phyloP scores from a whole-genome alignment of 2,329 filamentous ascomycete species.

The Pezicula carpinea region DNA sequence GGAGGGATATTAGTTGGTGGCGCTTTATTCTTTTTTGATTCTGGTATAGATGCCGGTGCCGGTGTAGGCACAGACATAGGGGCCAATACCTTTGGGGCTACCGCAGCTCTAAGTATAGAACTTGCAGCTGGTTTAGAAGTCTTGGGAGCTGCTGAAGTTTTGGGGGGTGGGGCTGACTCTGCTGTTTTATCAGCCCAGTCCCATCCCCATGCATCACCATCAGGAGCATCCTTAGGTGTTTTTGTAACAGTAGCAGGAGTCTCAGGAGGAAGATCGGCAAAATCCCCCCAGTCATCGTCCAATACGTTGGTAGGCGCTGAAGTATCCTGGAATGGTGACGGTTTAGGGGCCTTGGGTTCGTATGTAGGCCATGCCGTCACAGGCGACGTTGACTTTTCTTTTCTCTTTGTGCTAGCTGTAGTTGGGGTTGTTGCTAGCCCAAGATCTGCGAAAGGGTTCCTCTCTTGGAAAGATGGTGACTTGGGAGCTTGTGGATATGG shows the following conservation, averaged over 20 bases:
- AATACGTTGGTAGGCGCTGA: constrained; percentile 26
- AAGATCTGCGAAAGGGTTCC: constrained; percentile 48
- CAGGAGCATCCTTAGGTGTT: constrained; percentile 11
- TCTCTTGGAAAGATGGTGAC: constrained; percentile 48
- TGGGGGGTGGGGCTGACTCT: constrained; percentile 3
- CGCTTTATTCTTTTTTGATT: constrained; percentile 1
- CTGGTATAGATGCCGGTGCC: neutral
- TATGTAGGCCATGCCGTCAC: constrained; percentile 27
- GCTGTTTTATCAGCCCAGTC: constrained; percentile 22
- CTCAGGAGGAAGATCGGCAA: constrained; percentile 36
- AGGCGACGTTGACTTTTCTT: constrained; percentile 27
- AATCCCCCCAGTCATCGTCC: constrained; percentile 50
- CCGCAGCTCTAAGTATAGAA: neutral
- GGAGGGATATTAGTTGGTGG: constrained; percentile 74
- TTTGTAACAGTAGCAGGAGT: constrained; percentile 9
- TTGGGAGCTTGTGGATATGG: constrained; percentile 44
- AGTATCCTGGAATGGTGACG: constrained; percentile 21
- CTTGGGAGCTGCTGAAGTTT: neutral
- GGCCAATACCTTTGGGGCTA: neutral
- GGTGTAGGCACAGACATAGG: neutral
- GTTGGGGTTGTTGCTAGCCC: constrained; percentile 39
- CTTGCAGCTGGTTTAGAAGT: too few relatives aligned
- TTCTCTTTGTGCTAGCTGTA: constrained; percentile 27
- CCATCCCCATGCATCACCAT: constrained; percentile 29
- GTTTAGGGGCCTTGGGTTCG: constrained; percentile 13